Evolutionary conservation across 495 filamentous ascomycete genomes (phyloP).

Genomic region (Penicillium soppii): DNA sequence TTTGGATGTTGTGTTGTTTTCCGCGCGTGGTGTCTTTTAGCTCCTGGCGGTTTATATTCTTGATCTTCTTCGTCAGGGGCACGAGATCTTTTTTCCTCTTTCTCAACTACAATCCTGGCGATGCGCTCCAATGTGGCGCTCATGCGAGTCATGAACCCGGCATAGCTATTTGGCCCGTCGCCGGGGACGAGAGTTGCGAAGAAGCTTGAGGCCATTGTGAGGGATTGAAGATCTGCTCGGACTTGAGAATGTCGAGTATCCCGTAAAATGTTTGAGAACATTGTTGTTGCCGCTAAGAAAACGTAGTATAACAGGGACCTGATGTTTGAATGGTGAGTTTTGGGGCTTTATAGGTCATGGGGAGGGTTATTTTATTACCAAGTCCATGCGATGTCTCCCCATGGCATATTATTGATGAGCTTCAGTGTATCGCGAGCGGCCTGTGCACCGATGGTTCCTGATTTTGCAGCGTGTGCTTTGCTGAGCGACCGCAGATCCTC

Average conservation of each 20-base stretch:
- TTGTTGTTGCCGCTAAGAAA: conserved; percentile 83
- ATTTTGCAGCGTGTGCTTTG: conserved; percentile 66
- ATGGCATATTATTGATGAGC: conserved; percentile 87
- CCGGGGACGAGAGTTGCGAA: conserved; percentile 65
- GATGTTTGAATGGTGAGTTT: conserved; percentile 8
- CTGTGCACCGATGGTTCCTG: conserved; percentile 70
- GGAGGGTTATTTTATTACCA: conserved; percentile 57
- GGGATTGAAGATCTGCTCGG: conserved; percentile 78
- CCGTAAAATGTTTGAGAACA: conserved; percentile 93
- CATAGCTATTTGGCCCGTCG: conserved; percentile 69
- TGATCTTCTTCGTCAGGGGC: conserved; percentile 10
- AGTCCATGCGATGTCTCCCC: conserved; percentile 88
- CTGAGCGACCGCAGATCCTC: conserved; percentile 25
- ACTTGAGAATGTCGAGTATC: conserved; percentile 78
- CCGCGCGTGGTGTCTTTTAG: conserved; percentile 13
- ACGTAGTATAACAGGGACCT: conserved; percentile 96
- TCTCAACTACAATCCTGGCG: conserved; percentile 81
- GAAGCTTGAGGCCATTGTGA: conserved; percentile 87
- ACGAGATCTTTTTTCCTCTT: conserved; percentile 60
- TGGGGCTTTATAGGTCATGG: neutral
- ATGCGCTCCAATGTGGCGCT: conserved; percentile 91
- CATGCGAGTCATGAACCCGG: conserved; percentile 85
- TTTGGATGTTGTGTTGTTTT: conserved; percentile 5
- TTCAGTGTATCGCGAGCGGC: conserved; percentile 89
- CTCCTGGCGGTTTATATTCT: conserved; percentile 6